Base-by-base conservation (phyloP, 2,329 filamentous ascomycete species). In the Cordyceps farinosa region DNA sequence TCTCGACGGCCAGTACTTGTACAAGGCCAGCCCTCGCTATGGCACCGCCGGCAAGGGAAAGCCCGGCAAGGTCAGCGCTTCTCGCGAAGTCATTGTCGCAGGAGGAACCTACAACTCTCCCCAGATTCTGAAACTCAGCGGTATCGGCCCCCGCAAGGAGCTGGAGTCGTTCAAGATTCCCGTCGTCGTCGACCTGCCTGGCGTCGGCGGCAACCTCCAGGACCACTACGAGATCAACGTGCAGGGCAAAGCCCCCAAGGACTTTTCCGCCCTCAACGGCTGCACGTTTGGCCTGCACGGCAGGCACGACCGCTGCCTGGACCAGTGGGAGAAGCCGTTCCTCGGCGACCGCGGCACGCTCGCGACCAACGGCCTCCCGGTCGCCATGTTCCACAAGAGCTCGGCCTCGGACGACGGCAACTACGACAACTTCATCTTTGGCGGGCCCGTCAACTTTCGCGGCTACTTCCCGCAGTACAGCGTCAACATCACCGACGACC, bases 151-250 rank as follows among this genome's bases (percentile, higher is more conserved):
- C 0, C 70, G 71, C 1, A 67, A 64, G 0, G 75, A 81, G 50
- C 72, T 84, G 1, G 65, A 74, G 17, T 70, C 71, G 54, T 72
- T 75, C 42, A 67, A 67, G 7, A 78, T 80, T 62, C 73, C 77
- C 2, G 76, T 86, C 11, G 65, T 86, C 40, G 73, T 74, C 2
- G 79, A 87, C 66, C 76, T 84, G 0, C 84, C 84, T 0, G 85
- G 84, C 42, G 85, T 89, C 3, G 86, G 86, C 15, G 79, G 75
- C 9, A 87, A 87, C 71, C 75, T 88, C 11, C 79, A 85, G 70
- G 85, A 88, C 69, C 82, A 82, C 63, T 83, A 83, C 70, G 82
- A 76, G 63, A 65, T 68, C 27, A 58, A 53, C 44, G 66, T 82
- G 5, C 65, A 87, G 75, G 67, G 54, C 36, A 65, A 65, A 42